Conservation (phyloP, 1,284 basidiomycete genomes). For the Tetrapyrgos nigripes region DNA sequence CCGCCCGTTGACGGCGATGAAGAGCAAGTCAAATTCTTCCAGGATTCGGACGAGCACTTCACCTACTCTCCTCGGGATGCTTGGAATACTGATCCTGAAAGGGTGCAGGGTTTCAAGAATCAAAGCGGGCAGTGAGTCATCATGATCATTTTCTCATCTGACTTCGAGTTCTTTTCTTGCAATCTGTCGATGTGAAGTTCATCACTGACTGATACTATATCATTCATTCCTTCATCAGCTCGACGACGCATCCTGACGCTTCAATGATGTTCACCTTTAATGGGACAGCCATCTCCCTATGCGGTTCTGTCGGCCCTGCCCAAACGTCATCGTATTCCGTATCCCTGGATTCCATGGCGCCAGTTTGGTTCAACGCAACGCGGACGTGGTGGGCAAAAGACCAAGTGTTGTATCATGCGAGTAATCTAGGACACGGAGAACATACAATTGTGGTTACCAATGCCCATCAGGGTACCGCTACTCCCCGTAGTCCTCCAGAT, state of each 20-base stretch:
- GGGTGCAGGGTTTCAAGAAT: not conserved
- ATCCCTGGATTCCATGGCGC: conserved; percentile 20
- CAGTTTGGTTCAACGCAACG: conserved; percentile 18
- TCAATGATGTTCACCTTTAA: conserved; percentile 34
- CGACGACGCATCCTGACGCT: conserved; percentile 30
- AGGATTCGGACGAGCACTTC: conserved; percentile 16
- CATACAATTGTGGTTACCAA: conserved; percentile 24
- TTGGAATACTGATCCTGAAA: conserved; percentile 14
- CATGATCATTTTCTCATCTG: too few species aligned
- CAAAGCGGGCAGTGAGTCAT: conserved; percentile 40
- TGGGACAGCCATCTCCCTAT: conserved; percentile 29
- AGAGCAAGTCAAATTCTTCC: conserved; percentile 3
- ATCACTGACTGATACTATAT: not conserved
- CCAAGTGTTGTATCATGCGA: conserved; percentile 26
- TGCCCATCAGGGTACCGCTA: not conserved
- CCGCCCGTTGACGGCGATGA: not conserved
- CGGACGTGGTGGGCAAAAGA: conserved; percentile 3
- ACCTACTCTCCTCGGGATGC: conserved; percentile 17
- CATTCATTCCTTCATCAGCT: conserved; percentile 19
- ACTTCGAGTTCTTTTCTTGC: not conserved
- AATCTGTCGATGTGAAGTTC: conserved; percentile 2
- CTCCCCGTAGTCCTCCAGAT: not conserved
- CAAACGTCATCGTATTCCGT: conserved; percentile 24
- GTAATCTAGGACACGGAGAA: conserved; percentile 24
- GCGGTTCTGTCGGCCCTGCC: conserved; percentile 25